Percentiles rank a stretch among this genome's conserved stretches.
Conservation (phyloP, 768 basidiomycete genomes). For the Boletus vermiculosoides region DNA sequence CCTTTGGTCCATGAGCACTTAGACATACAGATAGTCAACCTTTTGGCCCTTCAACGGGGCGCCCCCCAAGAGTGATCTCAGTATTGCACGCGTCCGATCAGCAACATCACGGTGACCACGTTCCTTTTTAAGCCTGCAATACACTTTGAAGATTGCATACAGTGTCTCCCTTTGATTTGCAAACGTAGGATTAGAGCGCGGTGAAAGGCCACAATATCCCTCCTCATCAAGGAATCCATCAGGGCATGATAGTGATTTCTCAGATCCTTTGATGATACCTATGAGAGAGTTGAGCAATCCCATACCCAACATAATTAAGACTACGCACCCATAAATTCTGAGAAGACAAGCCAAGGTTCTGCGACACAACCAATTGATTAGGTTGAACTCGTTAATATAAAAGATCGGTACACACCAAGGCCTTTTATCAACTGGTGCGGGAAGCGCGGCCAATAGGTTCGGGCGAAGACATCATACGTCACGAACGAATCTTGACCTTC, state of each 20-base stretch:
- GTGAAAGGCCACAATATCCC: slow-evolving; percentile 48
- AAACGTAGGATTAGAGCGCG: slow-evolving; percentile 54
- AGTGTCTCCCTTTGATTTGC: slow-evolving; percentile 45
- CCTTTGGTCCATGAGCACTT: neutral
- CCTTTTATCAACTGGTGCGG: slow-evolving; percentile 49
- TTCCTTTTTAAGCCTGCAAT: slow-evolving; percentile 45
- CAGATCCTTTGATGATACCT: slow-evolving; percentile 71
- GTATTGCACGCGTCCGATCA: slow-evolving; percentile 59
- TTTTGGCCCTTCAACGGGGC: slow-evolving; percentile 38
- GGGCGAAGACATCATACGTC: slow-evolving; percentile 47
- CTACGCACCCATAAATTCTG: slow-evolving; percentile 59
- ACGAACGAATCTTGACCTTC: slow-evolving; percentile 31
- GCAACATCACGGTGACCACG: slow-evolving; percentile 52
- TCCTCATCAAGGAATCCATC: slow-evolving; percentile 42
- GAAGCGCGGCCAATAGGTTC: slow-evolving; percentile 60
- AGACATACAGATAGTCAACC: slow-evolving; percentile 55
- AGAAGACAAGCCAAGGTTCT: slow-evolving; percentile 65
- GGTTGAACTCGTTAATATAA: neutral
- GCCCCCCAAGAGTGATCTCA: slow-evolving; percentile 34
- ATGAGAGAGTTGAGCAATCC: neutral
- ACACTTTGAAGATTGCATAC: slow-evolving; percentile 55
- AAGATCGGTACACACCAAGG: neutral
- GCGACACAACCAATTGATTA: neutral
- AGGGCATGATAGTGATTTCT: slow-evolving; percentile 40
- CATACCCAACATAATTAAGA: neutral